Evolutionary conservation across 2,329 filamentous ascomycete species (phyloP).

Genomic region (Cytospora mali): DNA sequence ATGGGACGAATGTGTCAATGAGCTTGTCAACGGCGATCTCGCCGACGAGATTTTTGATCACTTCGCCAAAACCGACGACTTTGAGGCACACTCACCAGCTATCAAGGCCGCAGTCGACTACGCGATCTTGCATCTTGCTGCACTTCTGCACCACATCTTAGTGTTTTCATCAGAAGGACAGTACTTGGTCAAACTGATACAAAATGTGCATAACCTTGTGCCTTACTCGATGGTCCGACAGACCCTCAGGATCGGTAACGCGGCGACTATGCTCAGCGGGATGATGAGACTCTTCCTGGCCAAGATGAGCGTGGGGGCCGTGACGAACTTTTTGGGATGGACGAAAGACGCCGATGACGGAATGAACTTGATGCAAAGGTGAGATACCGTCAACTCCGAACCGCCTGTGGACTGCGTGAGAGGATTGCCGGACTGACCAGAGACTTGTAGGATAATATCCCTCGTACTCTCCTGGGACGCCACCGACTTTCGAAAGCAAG

Average conservation of each 20-base stretch:
- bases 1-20: slow-evolving; percentile 69
- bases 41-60: slow-evolving; percentile 67
- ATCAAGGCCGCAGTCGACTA: slow-evolving; percentile 68
- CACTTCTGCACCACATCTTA: slow-evolving; percentile 73
- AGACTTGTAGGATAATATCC: slow-evolving; percentile 64
- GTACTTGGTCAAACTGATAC: slow-evolving; percentile 70
- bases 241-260: slow-evolving; percentile 75
- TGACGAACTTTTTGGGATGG: slow-evolving; percentile 79
- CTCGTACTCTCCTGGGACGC: slow-evolving; percentile 74
- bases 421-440: slow-evolving; percentile 18
- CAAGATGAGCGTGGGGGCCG: slow-evolving; percentile 73
- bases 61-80: slow-evolving; percentile 59
- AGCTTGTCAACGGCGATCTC: slow-evolving; percentile 68
- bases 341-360: slow-evolving; percentile 73
- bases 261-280: slow-evolving; percentile 78
- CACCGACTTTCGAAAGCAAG: slow-evolving; percentile 67
- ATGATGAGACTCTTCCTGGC: slow-evolving; percentile 73
- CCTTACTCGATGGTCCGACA: slow-evolving; percentile 74
- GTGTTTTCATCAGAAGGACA: slow-evolving; percentile 75
- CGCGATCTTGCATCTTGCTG: slow-evolving; percentile 70
- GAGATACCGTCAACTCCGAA: slow-evolving; percentile 1
- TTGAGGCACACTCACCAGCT: slow-evolving; percentile 65
- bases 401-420: rapidly evolving
- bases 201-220: slow-evolving; percentile 69
- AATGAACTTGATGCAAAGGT: slow-evolving; percentile 75